Base-by-base conservation (phyloP, 2,329 filamentous ascomycete species). In the Talaromyces verruculosus region DNA sequence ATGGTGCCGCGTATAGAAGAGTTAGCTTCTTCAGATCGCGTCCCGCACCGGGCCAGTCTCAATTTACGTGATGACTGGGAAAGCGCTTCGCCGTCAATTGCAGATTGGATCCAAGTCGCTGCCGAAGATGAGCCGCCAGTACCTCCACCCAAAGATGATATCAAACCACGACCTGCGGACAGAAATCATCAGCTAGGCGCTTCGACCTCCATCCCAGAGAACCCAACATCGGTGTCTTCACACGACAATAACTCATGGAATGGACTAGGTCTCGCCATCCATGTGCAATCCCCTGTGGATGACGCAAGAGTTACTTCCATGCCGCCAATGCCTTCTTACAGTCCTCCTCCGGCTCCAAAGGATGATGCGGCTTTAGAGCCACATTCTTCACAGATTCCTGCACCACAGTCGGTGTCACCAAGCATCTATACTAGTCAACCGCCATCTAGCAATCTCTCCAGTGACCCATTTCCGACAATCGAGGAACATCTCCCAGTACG, bases 61-160 rank as follows among this genome's bases (percentile, higher is more conserved):
- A 75, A 78, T 58, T 73, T 78, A 35, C 78, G 77, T 39, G 80
- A 81, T 69, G 82, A 83, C 65, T 83, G 80, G 80, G 79, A 80
- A 64, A 76, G 80, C 68, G 81, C 81, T 28, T 84, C 82, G 13
- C 81, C 82, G 5, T 84, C 81, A 2, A 80, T 83, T 47, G 77
- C 77, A 60, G 81, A 83, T 67, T 83, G 81, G 79, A 82, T 83
- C 73, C 76, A 80, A 64, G 71, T 81, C 47, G 80, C 78, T 22
- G 78, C 77, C 5, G 76, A 76, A n/a, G 76, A 80, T 66, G 77
- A 72, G 53, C 66, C 71, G 15, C 61, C 76, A 13, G 77, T 80
- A 13, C 80, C 81, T 49, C 53, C 62, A 3, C 63, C 49, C 25
- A 69, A 68, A 33, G 66, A 69, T 33, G 63, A 67, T 17, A 58